phyloP scores from a whole-genome alignment of 2,329 filamentous ascomycete species.

The Botrytis pseudocinerea region DNA sequence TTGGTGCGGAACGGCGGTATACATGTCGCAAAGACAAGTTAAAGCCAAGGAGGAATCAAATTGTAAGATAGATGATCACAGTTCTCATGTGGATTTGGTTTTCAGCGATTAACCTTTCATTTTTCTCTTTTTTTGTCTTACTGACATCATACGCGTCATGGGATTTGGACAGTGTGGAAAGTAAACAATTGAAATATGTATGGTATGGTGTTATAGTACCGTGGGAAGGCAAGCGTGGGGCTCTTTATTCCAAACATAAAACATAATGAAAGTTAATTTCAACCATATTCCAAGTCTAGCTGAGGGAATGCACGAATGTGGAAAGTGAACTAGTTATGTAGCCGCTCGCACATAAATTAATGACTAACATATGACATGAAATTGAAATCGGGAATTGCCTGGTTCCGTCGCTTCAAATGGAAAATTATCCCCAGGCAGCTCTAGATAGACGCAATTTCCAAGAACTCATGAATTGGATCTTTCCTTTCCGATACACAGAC shows the following conservation, averaged over 20 bases:
- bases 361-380: not conserved
- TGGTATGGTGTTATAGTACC: not conserved
- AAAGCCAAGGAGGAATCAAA: not conserved
- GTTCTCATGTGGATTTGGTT: not conserved
- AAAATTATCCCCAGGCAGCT: not conserved
- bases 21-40: not conserved
- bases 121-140: not conserved
- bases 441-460: not conserved
- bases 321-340: not conserved
- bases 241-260: not conserved
- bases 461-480: not conserved
- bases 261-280: not conserved
- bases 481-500: not conserved
- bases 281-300: not conserved
- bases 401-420: not conserved
- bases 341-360: not conserved
- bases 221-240: not conserved
- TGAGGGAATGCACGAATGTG: not conserved
- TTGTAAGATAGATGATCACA: constrained; percentile 9
- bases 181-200: not conserved
- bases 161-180: not conserved
- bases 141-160: not conserved
- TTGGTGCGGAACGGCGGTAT: not conserved
- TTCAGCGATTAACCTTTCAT: not conserved
- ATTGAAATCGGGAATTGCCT: not conserved